Conservation (phyloP, 345 rosid genomes). For the Zanthoxylum bungeanum region DNA sequence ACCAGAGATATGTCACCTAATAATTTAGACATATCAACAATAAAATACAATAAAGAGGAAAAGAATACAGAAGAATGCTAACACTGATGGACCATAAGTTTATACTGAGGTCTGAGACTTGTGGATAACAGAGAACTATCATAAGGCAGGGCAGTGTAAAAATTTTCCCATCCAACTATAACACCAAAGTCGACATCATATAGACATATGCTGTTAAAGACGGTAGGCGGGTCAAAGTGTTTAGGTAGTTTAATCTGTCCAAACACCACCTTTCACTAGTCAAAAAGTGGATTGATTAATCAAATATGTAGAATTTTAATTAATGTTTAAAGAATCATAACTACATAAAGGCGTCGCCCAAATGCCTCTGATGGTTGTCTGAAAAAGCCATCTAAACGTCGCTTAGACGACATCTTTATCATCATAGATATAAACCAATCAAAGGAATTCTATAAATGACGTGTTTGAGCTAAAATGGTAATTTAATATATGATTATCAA, state of each 20-base stretch:
- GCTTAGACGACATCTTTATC: no score
- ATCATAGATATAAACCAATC: background rate
- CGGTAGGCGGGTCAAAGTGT: no score
- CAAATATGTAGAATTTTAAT: no score
- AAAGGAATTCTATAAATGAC: background rate
- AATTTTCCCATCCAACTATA: background rate
- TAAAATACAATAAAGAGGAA: background rate
- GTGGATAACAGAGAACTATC: background rate
- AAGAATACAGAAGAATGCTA: background rate
- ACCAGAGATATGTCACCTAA: slow-evolving; percentile 95
- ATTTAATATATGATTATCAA: background rate
- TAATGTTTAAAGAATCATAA: no score
- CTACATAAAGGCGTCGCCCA: no score
- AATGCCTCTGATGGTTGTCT: no score
- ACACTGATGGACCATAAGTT: background rate
- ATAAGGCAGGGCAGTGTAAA: background rate
- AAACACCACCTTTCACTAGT: no score
- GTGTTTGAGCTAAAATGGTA: background rate
- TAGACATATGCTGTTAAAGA: no score
- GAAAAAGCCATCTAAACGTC: no score
- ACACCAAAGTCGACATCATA: no score
- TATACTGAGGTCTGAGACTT: background rate
- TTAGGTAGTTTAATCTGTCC: no score
- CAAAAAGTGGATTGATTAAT: no score
- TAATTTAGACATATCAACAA: slow-evolving; percentile 11